A percentile compares a stretch with the other conserved stretches of the same genome.
Evolutionary conservation across 768 basidiomycete species (phyloP).

Genomic region (Lentinula sp.): DNA sequence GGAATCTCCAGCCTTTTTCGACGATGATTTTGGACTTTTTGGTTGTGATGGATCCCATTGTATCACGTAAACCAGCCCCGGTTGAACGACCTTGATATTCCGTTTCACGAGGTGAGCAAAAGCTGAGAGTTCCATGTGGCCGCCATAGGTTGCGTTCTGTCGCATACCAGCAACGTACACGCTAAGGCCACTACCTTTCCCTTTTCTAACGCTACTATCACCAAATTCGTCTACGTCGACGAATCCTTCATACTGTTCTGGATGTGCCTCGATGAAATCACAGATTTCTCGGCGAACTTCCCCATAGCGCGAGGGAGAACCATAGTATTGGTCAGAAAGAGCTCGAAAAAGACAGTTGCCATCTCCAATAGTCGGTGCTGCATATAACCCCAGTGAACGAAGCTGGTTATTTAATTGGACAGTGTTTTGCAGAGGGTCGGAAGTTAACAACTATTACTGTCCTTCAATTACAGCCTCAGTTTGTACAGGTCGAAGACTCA

Average conservation of each 20-base stretch:
- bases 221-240: slow-evolving; percentile 49
- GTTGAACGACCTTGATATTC: slow-evolving; percentile 90
- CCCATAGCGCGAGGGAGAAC: slow-evolving; percentile 62
- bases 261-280: slow-evolving; percentile 70
- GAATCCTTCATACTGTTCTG: slow-evolving; percentile 76
- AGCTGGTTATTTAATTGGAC: slow-evolving; percentile 69
- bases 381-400: slow-evolving; percentile 73
- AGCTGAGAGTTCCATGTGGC: slow-evolving; percentile 89
- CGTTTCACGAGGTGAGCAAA: slow-evolving; percentile 76
- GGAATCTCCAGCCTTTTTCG: slow-evolving; percentile 14
- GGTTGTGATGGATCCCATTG: slow-evolving; percentile 46
- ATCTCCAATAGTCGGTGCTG: slow-evolving; percentile 82
- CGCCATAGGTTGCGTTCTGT: slow-evolving; percentile 70
- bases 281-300: slow-evolving; percentile 72
- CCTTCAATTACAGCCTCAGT: not conserved
- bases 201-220: slow-evolving; percentile 6
- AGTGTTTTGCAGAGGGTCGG: slow-evolving; percentile 60
- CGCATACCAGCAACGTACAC: slow-evolving; percentile 8
- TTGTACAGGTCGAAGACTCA: not conserved
- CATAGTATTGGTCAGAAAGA: slow-evolving; percentile 81
- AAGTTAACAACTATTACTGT: slow-evolving; percentile 31
- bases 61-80: slow-evolving; percentile 86
- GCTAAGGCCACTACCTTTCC: not conserved
- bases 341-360: slow-evolving; percentile 95
- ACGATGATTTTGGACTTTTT: slow-evolving; percentile 12